Conservation (phyloP, 2,329 filamentous ascomycete species). For the Thermomyces lanuginosus region DNA sequence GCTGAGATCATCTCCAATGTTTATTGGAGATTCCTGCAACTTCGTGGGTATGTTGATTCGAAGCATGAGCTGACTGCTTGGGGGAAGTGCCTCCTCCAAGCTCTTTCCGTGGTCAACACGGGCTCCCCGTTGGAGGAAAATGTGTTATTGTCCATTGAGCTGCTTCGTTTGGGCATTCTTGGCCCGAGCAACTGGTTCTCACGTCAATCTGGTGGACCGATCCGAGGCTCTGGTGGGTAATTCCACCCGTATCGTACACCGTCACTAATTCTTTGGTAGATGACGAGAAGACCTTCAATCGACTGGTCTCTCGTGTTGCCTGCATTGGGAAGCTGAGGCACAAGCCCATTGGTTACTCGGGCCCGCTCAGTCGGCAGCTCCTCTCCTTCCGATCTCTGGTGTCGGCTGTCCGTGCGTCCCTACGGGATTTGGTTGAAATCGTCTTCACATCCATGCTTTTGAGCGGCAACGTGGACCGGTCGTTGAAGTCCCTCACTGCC, state of each 20-base stretch:
- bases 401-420: slow-evolving; percentile 57
- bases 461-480: slow-evolving; percentile 59
- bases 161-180: slow-evolving; percentile 63
- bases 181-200: slow-evolving; percentile 51
- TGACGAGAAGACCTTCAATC: slow-evolving; percentile 59
- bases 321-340: slow-evolving; percentile 71
- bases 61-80: slow-evolving; percentile 66
- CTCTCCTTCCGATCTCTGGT: slow-evolving; percentile 74
- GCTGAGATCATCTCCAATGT: slow-evolving; percentile 56
- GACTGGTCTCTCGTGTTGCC: slow-evolving; percentile 73
- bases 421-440: slow-evolving; percentile 73
- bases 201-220: slow-evolving; percentile 40
- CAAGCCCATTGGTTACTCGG: slow-evolving; percentile 76
- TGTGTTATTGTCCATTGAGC: slow-evolving; percentile 67
- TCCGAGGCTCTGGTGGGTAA: slow-evolving; percentile 36
- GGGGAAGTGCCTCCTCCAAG: slow-evolving; percentile 62
- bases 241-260: not conserved
- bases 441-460: slow-evolving; percentile 66
- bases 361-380: slow-evolving; percentile 77
- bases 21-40: slow-evolving; percentile 76
- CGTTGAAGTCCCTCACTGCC: slow-evolving; percentile 48
- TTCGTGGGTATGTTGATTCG: slow-evolving; percentile 68
- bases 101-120: slow-evolving; percentile 47
- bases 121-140: slow-evolving; percentile 53
- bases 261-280: slow-evolving; percentile 32